A percentile compares a stretch with the other conserved stretches of the same genome.
Evolutionary conservation across 2,329 filamentous ascomycete genomes (phyloP).

Genomic region (Diplodia scrobiculata): DNA sequence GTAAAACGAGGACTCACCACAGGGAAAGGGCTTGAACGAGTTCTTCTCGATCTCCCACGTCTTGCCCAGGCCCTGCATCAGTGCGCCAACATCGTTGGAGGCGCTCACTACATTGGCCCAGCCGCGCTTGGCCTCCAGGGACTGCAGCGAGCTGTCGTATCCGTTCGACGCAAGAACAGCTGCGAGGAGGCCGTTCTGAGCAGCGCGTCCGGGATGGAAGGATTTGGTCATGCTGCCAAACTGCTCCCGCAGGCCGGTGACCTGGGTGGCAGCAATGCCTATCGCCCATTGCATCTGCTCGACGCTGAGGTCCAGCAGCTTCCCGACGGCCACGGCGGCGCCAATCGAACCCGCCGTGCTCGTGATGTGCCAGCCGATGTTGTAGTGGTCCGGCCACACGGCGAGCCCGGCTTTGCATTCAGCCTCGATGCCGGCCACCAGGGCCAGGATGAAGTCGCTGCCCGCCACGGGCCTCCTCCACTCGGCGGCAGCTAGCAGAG

Average conservation of each 20-base stretch:
- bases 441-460: slow-evolving; percentile 54
- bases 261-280: slow-evolving; percentile 57
- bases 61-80: slow-evolving; percentile 43
- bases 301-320: slow-evolving; percentile 48
- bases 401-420: slow-evolving; percentile 57
- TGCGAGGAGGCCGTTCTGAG: slow-evolving; percentile 56
- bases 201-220: slow-evolving; percentile 58
- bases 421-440: slow-evolving; percentile 57
- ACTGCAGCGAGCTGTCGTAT: slow-evolving; percentile 53
- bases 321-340: slow-evolving; percentile 56
- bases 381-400: slow-evolving; percentile 59
- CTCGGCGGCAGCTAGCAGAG: slow-evolving; percentile 54
- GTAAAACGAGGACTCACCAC: slow-evolving; percentile 38
- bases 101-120: slow-evolving; percentile 57
- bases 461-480: slow-evolving; percentile 48
- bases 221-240: slow-evolving; percentile 60
- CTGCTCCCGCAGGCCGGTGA: slow-evolving; percentile 57
- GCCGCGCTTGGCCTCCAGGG: slow-evolving; percentile 57
- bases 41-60: slow-evolving; percentile 59
- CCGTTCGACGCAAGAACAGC: slow-evolving; percentile 52
- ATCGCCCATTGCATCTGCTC: slow-evolving; percentile 54
- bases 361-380: slow-evolving; percentile 61
- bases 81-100: slow-evolving; percentile 46
- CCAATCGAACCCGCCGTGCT: slow-evolving; percentile 57
- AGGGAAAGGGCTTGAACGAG: slow-evolving; percentile 61